Percentiles rank a stretch among this genome's conserved stretches.
These are phyloP conservation scores for Trametes gibbosa DNA, from an alignment of 768 basidiomycete genomes.

Conservation along the genomic window DNA sequence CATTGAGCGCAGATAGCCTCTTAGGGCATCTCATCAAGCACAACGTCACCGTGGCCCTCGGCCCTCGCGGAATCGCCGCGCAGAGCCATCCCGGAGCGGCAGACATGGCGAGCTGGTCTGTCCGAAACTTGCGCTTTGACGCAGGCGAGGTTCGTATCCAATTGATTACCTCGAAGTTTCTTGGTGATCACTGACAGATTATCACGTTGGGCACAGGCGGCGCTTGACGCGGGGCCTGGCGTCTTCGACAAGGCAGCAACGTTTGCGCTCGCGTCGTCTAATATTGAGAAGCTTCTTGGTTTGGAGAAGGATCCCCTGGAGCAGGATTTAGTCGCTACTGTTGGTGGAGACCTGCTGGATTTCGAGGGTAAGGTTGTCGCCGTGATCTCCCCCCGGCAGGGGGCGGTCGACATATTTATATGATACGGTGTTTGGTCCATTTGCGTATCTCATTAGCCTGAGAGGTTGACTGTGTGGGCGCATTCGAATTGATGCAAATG, in stretches of 20 bases:
- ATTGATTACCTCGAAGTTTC: neutral
- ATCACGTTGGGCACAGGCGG: neutral
- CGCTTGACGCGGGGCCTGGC: slow-evolving; percentile 10
- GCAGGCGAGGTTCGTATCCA: slow-evolving; percentile 44
- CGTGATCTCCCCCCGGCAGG: slow-evolving; percentile 32
- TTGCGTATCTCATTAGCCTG: too few relatives aligned
- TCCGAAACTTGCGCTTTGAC: slow-evolving; percentile 32
- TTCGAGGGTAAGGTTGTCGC: slow-evolving; percentile 36
- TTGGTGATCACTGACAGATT: neutral
- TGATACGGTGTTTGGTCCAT: too few relatives aligned
- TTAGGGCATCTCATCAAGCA: slow-evolving; percentile 51
- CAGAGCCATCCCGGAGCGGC: neutral
- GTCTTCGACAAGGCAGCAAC: slow-evolving; percentile 39
- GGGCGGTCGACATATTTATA: slow-evolving; percentile 29
- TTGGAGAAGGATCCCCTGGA: slow-evolving; percentile 24
- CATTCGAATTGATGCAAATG: too few relatives aligned
- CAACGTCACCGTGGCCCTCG: slow-evolving; percentile 64
- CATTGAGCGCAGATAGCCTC: slow-evolving; percentile 52
- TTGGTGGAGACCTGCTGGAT: slow-evolving; percentile 35
- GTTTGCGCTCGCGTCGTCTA: slow-evolving; percentile 50
- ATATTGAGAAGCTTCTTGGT: slow-evolving; percentile 53
- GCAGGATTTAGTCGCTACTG: slow-evolving; percentile 31
- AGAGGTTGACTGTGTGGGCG: too few relatives aligned
- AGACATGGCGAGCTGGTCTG: slow-evolving; percentile 26
- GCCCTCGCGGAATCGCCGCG: slow-evolving; percentile 31